Evolutionary conservation across 1,284 basidiomycete species (phyloP).

Genomic region (Bjerkandera adusta): DNA sequence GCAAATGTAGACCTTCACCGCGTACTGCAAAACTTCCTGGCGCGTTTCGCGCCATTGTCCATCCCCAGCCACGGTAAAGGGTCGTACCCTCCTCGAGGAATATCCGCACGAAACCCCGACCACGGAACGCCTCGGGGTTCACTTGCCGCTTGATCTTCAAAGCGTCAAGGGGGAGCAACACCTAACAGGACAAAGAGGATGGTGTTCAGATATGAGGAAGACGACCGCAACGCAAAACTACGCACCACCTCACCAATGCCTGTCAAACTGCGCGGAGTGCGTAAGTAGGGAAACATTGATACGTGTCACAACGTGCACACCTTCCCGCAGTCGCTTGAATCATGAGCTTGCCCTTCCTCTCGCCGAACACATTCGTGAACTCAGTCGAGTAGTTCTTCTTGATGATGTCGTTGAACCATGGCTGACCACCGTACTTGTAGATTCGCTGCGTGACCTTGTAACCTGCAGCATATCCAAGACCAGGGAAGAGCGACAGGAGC

Average conservation of each 20-base stretch:
- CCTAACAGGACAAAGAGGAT: constrained; percentile 36
- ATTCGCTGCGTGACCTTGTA: constrained; percentile 95
- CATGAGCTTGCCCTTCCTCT: constrained; percentile 93
- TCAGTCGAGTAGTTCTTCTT: constrained; percentile 70
- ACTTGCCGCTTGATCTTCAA: constrained; percentile 99
- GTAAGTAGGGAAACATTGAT: neutral
- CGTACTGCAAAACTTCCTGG: constrained; percentile 92
- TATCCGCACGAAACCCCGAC: constrained; percentile 87
- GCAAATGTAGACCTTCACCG: constrained; percentile 36
- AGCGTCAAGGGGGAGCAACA: constrained; percentile 91
- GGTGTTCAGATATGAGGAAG: neutral
- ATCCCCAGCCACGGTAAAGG: constrained; percentile 97
- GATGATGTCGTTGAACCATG: constrained; percentile 95
- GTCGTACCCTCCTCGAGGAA: constrained; percentile 90
- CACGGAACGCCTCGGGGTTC: constrained; percentile 94
- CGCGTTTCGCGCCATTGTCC: constrained; percentile 98
- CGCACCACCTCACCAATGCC: constrained; percentile 96
- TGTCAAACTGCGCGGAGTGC: constrained; percentile 60
- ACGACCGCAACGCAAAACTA: constrained; percentile 18
- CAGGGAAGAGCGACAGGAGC: constrained; percentile 92
- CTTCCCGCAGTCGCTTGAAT: constrained; percentile 95
- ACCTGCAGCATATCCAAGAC: constrained; percentile 95
- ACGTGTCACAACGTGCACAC: constrained; percentile 39
- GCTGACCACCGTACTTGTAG: constrained; percentile 99
- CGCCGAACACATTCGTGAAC: constrained; percentile 89